Evolutionary conservation across 2,329 filamentous ascomycete species (phyloP).

Genomic region (Phialocephala subalpina): DNA sequence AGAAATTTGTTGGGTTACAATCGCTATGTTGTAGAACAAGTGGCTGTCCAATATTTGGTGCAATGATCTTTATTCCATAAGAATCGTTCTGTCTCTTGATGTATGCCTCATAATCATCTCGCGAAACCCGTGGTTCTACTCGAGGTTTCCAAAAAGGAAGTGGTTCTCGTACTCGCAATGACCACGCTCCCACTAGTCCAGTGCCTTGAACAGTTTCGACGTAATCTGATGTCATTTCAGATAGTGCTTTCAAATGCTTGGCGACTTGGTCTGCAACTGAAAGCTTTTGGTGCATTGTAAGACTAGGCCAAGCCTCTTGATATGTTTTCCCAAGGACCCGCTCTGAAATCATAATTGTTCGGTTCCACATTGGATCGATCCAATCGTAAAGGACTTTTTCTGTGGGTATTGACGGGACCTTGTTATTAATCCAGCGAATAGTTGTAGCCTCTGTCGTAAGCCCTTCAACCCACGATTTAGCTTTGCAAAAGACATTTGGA

Average conservation of each 20-base stretch:
- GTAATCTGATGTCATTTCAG: conserved; percentile 15
- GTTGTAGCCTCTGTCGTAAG: conserved; percentile 16
- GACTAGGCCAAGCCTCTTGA: conserved; percentile 11
- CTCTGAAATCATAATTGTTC: conserved; percentile 14
- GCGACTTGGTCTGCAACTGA: conserved; percentile 12
- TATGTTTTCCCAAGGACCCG: conserved; percentile 13
- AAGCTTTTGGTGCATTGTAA: conserved; percentile 12
- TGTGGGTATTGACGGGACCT: conserved; percentile 18
- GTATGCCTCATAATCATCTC: conserved; percentile 12
- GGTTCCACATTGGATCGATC: conserved; percentile 18
- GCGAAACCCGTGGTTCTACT: conserved; percentile 14
- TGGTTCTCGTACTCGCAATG: conserved; percentile 13
- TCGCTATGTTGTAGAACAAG: conserved; percentile 20
- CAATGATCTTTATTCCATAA: conserved; percentile 1
- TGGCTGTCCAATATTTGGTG: neutral
- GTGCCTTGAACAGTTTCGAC: conserved; percentile 18
- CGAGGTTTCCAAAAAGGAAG: conserved; percentile 1
- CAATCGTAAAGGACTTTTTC: conserved; percentile 19
- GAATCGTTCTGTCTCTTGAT: neutral
- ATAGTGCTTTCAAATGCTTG: conserved; percentile 12
- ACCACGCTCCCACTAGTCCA: conserved; percentile 1
- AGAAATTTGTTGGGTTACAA: conserved; percentile 11
- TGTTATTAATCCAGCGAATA: conserved; percentile 17
- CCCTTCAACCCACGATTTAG: conserved; percentile 14
- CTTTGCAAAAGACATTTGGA: conserved; percentile 20